phyloP scores from a whole-genome alignment of 192 early-diverging fungal genomes.

The Coemansia sp. region DNA sequence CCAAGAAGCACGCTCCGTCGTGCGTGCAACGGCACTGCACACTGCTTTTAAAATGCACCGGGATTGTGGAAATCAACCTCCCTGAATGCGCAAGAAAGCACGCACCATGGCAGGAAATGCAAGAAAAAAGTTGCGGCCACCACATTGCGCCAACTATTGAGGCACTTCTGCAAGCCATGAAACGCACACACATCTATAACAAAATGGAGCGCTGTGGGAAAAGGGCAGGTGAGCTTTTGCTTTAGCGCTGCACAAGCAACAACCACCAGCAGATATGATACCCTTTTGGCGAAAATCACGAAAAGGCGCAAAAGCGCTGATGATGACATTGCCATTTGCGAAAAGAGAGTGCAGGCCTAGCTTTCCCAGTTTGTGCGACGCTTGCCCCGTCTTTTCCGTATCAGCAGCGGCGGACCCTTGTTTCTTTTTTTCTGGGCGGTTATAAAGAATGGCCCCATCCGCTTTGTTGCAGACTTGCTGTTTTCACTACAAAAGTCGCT shows the following conservation, averaged over 20 bases:
- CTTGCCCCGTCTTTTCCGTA: not conserved
- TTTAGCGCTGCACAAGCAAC: slow-evolving; percentile 2
- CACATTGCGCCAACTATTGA: not conserved
- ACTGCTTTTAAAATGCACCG: not conserved
- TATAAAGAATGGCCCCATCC: not conserved
- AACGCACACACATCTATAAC: slow-evolving; percentile 5
- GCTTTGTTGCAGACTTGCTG: not conserved
- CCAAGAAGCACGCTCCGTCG: not conserved
- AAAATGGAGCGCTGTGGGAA: slow-evolving; percentile 1
- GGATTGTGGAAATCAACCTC: not conserved
- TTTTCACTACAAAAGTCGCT: not conserved
- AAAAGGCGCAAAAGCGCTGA: slow-evolving; percentile 1
- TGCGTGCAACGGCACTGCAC: not conserved
- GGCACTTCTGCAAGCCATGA: slow-evolving; percentile 11
- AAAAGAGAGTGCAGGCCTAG: not conserved
- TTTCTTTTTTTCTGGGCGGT: not conserved
- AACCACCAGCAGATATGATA: not conserved
- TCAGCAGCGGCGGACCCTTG: not conserved
- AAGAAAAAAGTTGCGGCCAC: not conserved
- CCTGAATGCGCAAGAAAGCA: not conserved
- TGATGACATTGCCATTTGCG: slow-evolving; percentile 1
- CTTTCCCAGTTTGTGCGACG: not conserved
- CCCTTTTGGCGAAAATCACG: slow-evolving; percentile 10
- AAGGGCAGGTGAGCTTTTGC: not conserved
- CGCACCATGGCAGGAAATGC: not conserved